Conservation (phyloP, 2,329 filamentous ascomycete genomes). For the Aspergillus tamarii region DNA sequence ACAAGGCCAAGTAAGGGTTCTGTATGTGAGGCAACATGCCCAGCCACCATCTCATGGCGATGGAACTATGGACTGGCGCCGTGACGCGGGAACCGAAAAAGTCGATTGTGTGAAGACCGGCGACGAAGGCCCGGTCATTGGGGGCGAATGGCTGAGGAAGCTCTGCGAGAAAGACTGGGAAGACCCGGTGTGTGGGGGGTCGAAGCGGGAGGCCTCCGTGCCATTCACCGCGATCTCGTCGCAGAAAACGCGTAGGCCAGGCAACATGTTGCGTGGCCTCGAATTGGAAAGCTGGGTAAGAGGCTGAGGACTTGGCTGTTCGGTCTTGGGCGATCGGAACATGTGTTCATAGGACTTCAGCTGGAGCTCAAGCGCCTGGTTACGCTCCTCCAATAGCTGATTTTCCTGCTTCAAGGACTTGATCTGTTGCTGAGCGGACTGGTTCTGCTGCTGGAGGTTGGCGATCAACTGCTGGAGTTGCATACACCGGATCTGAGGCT, state of each 20-base stretch:
- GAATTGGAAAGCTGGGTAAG: conserved; percentile 31
- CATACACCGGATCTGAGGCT: conserved; percentile 44
- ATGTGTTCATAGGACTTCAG: conserved; percentile 44
- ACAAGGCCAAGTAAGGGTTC: conserved; percentile 1
- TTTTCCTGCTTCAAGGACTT: conserved; percentile 40
- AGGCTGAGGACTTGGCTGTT: conserved; percentile 31
- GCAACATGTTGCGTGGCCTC: conserved; percentile 38
- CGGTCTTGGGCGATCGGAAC: conserved; percentile 41
- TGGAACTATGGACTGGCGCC: conserved; percentile 33
- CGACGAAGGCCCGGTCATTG: conserved; percentile 39
- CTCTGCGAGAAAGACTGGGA: conserved; percentile 35
- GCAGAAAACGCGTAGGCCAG: conserved; percentile 40
- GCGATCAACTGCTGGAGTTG: conserved; percentile 40
- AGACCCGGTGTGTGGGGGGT: conserved; percentile 27
- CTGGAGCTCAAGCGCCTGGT: conserved; percentile 42
- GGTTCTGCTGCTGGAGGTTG: conserved; percentile 42
- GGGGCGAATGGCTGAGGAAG: conserved; percentile 37
- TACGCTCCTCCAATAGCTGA: conserved; percentile 38
- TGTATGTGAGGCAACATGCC: background rate
- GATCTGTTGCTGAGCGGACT: conserved; percentile 38
- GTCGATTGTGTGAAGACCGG: conserved; percentile 36
- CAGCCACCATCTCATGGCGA: conserved; percentile 19
- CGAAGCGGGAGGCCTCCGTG: conserved; percentile 29
- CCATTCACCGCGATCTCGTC: conserved; percentile 34
- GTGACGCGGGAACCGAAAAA: conserved; percentile 31